These are phyloP conservation scores for Gaeumannomyces sp. DNA, from an alignment of 2,329 filamentous ascomycete species.

Conservation along the genomic window DNA sequence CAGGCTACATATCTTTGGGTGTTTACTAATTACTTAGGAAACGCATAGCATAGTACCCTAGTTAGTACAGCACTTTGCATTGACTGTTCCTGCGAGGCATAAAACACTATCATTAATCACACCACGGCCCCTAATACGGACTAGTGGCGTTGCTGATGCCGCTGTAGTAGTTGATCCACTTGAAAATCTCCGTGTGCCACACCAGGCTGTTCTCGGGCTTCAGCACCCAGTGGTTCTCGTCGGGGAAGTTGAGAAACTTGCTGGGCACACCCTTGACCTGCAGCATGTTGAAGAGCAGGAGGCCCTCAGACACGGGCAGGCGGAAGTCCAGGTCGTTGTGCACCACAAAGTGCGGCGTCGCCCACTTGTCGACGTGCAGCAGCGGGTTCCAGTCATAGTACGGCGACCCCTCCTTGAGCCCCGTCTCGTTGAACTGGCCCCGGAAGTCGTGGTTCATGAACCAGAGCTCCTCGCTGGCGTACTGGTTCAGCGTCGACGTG, in stretches of 20 bases:
- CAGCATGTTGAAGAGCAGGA: constrained; percentile 63
- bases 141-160: constrained; percentile 21
- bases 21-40: too few species aligned
- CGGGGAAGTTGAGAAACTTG: constrained; percentile 61
- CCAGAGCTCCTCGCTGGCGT: constrained; percentile 28
- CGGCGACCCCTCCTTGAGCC: constrained; percentile 15
- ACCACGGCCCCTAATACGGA: constrained; percentile 4
- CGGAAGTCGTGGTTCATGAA: constrained; percentile 39
- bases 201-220: constrained; percentile 62
- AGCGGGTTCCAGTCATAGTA: constrained; percentile 45
- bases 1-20: too few species aligned
- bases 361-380: constrained; percentile 48
- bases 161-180: constrained; percentile 58
- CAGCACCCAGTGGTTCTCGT: constrained; percentile 68
- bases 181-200: constrained; percentile 63
- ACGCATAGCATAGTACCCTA: too few species aligned
- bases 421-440: constrained; percentile 28
- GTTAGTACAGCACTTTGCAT: too few species aligned
- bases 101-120: background rate
- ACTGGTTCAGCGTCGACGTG: constrained; percentile 28
- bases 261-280: constrained; percentile 59
- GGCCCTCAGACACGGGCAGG: constrained; percentile 59
- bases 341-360: constrained; percentile 64
- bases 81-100: too few species aligned
- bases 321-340: constrained; percentile 64